phyloP scores from a whole-genome alignment of 495 filamentous ascomycete genomes.

The Penicillium lividum region DNA sequence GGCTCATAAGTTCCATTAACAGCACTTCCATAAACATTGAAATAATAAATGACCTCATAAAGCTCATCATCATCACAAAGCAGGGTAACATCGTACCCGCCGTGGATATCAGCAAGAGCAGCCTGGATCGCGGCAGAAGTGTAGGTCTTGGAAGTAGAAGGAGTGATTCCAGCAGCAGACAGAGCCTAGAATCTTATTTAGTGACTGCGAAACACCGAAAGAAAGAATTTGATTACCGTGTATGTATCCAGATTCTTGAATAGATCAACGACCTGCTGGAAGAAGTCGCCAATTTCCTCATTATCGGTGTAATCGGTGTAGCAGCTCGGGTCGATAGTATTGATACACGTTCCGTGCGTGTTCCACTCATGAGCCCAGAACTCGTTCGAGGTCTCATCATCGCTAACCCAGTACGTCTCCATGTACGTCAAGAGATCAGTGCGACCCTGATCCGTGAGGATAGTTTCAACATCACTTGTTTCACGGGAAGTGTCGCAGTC shows the following conservation, averaged over 20 bases:
- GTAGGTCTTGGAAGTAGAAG: conserved; percentile 59
- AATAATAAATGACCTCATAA: conserved; percentile 73
- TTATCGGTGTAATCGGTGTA: conserved; percentile 61
- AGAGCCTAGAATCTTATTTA: conserved; percentile 44
- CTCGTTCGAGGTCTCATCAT: conserved; percentile 46
- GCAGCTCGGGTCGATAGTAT: conserved; percentile 65
- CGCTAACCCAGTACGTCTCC: conserved; percentile 69
- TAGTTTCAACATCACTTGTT: conserved; percentile 62
- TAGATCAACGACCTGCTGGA: conserved; percentile 51
- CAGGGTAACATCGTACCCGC: conserved; percentile 60
- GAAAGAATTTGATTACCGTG: conserved; percentile 33
- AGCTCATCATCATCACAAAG: conserved; percentile 57
- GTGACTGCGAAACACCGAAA: neutral
- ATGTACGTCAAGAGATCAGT: conserved; percentile 63
- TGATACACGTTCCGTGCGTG: conserved; percentile 67
- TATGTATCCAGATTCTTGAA: conserved; percentile 64
- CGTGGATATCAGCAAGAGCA: conserved; percentile 56
- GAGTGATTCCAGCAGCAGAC: conserved; percentile 60
- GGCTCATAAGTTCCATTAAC: conserved; percentile 67
- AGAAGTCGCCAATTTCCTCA: conserved; percentile 58
- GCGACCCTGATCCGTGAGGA: conserved; percentile 57
- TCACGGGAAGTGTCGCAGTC: conserved; percentile 62
- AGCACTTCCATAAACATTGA: conserved; percentile 68
- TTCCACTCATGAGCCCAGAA: conserved; percentile 81
- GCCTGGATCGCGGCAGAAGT: conserved; percentile 54